Base-by-base conservation (phyloP, 1,139 yeast species). In the Geotrichum restrictum region DNA sequence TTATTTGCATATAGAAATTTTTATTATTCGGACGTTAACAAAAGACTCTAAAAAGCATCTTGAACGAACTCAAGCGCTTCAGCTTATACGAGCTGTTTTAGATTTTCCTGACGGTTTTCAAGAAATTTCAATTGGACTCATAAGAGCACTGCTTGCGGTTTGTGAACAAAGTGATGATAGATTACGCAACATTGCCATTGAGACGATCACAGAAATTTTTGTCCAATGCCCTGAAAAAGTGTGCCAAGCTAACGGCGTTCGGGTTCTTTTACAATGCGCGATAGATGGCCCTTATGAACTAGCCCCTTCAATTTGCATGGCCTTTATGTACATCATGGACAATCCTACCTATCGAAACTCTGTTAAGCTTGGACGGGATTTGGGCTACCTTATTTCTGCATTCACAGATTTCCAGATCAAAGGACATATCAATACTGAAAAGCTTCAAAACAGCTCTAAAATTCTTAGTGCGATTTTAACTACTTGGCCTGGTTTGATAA, bases 61-160 rank as follows among this genome's bases (percentile, higher is more conserved):
- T 3, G 97, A 91, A 63, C 78, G 93, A 57, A 82, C 82, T 45
- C 91, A 91, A 63, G 95, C 96, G 0, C 63, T 93, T 37, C 85
- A 84, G 62, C 71, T 91, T 33, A 69, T 88, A 0, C 74, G 97
- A 33, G 72, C 76, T 43, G 81, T 86, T 56, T 64, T 86, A 11
- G 81, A 77, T 39, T 73, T 81, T 1, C 80, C 79, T 1, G 74
- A 72, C 37, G 91, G 91, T 0, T 69, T 77, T 2, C 72, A 74
- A 27, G 77, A 78, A 56, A 65, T 89, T 11, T 78, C 85, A 1
- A 73, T 79, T 34, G 88, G 95, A 0, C 77, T 87, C 3, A 73
- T 87, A 1, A 81, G 89, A 55, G 83, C 95, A 1, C 62, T 93
- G 4, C 81, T 88, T 1, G 79, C 93, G 1, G 73, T 88, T 13